Conservation (phyloP, 768 basidiomycete genomes). For the Candolleomyces efflorescens region DNA sequence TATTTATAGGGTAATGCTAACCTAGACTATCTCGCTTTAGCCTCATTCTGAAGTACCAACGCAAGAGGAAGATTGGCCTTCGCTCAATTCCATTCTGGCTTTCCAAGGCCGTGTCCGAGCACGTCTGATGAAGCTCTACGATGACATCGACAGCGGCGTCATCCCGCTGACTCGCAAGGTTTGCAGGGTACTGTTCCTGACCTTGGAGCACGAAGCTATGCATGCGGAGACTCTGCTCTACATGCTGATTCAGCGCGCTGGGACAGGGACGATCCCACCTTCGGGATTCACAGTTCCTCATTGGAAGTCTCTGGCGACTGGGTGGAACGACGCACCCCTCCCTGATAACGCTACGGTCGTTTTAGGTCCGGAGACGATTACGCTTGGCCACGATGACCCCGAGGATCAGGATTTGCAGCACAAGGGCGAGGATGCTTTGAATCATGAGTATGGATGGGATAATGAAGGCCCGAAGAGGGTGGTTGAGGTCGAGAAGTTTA, state of each 20-base stretch:
- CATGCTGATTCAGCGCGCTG: constrained; percentile 85
- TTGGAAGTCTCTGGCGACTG: constrained; percentile 51
- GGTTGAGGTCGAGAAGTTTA: constrained; percentile 64
- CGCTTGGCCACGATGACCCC: constrained; percentile 78
- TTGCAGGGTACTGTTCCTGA: constrained; percentile 85
- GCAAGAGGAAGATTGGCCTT: constrained; percentile 84
- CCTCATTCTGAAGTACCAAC: constrained; percentile 86
- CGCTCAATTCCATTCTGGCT: constrained; percentile 57
- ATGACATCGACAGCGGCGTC: constrained; percentile 53
- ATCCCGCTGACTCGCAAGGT: constrained; percentile 57
- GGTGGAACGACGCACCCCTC: constrained; percentile 46
- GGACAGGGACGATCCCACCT: constrained; percentile 76
- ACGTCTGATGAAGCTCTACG: constrained; percentile 70
- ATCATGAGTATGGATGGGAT: constrained; percentile 91
- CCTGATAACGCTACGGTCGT: constrained; percentile 43
- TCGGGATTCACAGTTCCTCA: constrained; percentile 67
- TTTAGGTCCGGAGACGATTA: constrained; percentile 55
- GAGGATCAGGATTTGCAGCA: constrained; percentile 61
- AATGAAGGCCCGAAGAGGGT: constrained; percentile 74
- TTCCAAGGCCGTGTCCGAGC: constrained; percentile 77
- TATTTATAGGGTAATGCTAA: background rate
- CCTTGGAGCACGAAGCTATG: constrained; percentile 84
- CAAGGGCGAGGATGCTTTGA: constrained; percentile 36
- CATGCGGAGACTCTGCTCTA: constrained; percentile 93
- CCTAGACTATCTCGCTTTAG: constrained; percentile 30